Evolutionary conservation across 2,329 filamentous ascomycete species (phyloP).

Genomic region (Trichophaea hybrida): DNA sequence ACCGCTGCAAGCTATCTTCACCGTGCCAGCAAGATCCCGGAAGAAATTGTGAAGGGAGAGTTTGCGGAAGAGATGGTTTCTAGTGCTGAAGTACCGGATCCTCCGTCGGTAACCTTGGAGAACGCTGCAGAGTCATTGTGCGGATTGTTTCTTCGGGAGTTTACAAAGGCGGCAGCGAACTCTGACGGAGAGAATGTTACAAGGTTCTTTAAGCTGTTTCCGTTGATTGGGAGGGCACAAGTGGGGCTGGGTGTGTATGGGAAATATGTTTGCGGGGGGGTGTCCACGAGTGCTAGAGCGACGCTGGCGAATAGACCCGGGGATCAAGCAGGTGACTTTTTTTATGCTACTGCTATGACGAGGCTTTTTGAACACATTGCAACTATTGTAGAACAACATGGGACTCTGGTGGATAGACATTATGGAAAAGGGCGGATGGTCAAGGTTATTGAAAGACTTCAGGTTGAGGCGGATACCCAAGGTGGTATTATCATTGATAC

Average conservation of each 20-base stretch:
- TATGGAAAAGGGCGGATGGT: constrained; percentile 90
- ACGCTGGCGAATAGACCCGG: constrained; percentile 41
- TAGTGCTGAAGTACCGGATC: constrained; percentile 86
- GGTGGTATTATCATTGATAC: constrained; percentile 91
- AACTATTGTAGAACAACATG: constrained; percentile 86
- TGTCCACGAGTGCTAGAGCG: constrained; percentile 65
- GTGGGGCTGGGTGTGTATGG: constrained; percentile 91
- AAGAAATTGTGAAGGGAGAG: constrained; percentile 61
- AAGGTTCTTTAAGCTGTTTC: constrained; percentile 95
- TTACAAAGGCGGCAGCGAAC: constrained; percentile 77
- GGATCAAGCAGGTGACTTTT: constrained; percentile 57
- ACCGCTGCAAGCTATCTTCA: constrained; percentile 81
- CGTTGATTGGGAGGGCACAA: constrained; percentile 75
- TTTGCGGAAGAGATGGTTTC: constrained; percentile 91
- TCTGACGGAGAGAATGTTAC: constrained; percentile 73
- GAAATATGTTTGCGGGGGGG: constrained; percentile 87
- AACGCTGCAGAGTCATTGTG: constrained; percentile 80
- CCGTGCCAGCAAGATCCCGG: constrained; percentile 66
- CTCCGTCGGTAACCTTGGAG: constrained; percentile 74
- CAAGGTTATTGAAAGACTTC: constrained; percentile 78
- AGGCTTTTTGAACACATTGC: constrained; percentile 95
- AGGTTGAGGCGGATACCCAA: constrained; percentile 90
- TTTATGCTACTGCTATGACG: constrained; percentile 81
- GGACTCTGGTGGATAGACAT: constrained; percentile 78
- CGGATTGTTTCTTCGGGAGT: constrained; percentile 80